Evolutionary conservation across 2,329 filamentous ascomycete genomes (phyloP).

Genomic region (Metarhizium guizhouense): DNA sequence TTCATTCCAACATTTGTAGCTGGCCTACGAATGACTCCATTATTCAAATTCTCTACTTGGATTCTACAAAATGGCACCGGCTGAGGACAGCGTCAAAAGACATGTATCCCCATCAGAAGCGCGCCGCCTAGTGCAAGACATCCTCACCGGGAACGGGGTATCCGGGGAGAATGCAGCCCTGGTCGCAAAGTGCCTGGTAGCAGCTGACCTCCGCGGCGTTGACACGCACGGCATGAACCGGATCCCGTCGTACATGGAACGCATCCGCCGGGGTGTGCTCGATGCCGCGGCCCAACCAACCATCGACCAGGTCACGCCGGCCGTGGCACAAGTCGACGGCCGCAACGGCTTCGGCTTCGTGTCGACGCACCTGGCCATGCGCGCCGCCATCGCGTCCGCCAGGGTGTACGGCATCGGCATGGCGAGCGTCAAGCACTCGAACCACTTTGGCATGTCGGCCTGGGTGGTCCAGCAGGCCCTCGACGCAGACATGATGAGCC

Average conservation of each 20-base stretch:
- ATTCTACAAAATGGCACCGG: neutral
- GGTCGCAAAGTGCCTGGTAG: conserved; percentile 59
- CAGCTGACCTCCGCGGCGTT: conserved; percentile 68
- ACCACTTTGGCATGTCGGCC: conserved; percentile 77
- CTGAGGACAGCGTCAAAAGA: neutral
- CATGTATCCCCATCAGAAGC: conserved; percentile 26
- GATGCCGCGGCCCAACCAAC: conserved; percentile 50
- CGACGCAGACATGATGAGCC: conserved; percentile 60
- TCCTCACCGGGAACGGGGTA: conserved; percentile 55
- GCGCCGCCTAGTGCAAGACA: conserved; percentile 37
- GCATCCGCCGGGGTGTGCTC: conserved; percentile 61
- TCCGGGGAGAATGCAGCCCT: conserved; percentile 47
- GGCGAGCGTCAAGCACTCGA: conserved; percentile 65
- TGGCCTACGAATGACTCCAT: neutral
- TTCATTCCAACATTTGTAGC: too few species aligned
- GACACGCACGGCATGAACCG: conserved; percentile 73
- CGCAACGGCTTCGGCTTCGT: conserved; percentile 70
- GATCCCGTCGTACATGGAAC: conserved; percentile 68
- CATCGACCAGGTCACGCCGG: conserved; percentile 56
- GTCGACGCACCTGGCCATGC: conserved; percentile 58
- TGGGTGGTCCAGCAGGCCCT: conserved; percentile 73
- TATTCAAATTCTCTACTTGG: neutral
- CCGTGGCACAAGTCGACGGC: conserved; percentile 58
- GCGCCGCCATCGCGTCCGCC: conserved; percentile 57
- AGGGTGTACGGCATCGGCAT: conserved; percentile 61